Base-by-base conservation (phyloP, 768 basidiomycete species). In the Pleurotus cornucopiae region DNA sequence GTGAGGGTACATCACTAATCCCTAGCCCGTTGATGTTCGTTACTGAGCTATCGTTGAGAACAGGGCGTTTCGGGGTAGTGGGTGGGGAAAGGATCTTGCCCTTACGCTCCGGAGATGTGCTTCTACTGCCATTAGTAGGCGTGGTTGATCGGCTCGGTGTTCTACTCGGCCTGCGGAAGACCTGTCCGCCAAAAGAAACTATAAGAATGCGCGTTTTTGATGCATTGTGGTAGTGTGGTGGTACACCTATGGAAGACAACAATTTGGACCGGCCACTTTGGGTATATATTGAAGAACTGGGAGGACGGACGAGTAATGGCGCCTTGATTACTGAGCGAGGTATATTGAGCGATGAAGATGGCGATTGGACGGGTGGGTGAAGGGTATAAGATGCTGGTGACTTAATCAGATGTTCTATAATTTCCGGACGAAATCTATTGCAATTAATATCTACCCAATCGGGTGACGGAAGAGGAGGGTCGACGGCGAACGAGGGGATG, bases 101-200 rank as follows among this genome's bases (percentile, higher is more conserved):
- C 34, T 43, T 61, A 4, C 60, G 37, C 20, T 62, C 57, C 4
- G 56, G 57, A 39, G 62, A 65, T 9, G 37, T 25, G 25, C 59
- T 57, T 40, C 60, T 60, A 51, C 61, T 66, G 1, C 57, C 59
- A 1, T 65, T 63, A 14, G 62, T 62, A 26, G 67, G 65, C 38
- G 69, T 71, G 2, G 63, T 65, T 9, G 67, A 41, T 46, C 72
- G 66, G 62, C 80, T 81, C 4, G 69, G 69, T 0, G 69, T 59
- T 43, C 73, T 64, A 57, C 72, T 77, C 2, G 85, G 84, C 49
- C 75, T 76, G 54, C 78, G 80, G 67, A 91, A 85, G 6, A 84
- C 72, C 62, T 92, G 89, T 0, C 89, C 89, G 13, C 89, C 89
- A 63, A 92, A 92, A 1, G 89, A 91, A 5, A 92, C 87, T 23